Conservation (phyloP, 2,329 filamentous ascomycete species). For the Fusarium sp. region DNA sequence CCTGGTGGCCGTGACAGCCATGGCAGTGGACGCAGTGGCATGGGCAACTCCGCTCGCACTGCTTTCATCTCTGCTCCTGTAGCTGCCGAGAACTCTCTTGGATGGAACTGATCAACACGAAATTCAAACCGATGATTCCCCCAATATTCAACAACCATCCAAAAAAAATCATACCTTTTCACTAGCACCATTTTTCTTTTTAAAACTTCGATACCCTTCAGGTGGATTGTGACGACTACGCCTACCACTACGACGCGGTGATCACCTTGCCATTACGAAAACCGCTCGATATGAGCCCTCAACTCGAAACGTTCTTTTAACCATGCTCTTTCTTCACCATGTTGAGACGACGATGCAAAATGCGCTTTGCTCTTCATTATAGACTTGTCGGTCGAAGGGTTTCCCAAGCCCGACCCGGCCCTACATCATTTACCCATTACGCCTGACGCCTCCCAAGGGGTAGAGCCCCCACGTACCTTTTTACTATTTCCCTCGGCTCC, state of each 20-base stretch:
- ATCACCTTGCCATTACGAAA: slow-evolving; percentile 20
- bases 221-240: slow-evolving; percentile 46
- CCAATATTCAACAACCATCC: slow-evolving; percentile 21
- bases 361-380: slow-evolving; percentile 43
- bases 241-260: slow-evolving; percentile 39
- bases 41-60: slow-evolving; percentile 66
- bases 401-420: slow-evolving; percentile 29
- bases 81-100: slow-evolving; percentile 92
- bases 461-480: slow-evolving; percentile 44
- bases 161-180: slow-evolving; percentile 39
- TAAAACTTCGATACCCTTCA: slow-evolving; percentile 52
- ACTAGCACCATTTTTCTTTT: slow-evolving; percentile 43
- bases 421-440: slow-evolving; percentile 35
- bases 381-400: slow-evolving; percentile 45
- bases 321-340: slow-evolving; percentile 39
- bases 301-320: slow-evolving; percentile 44
- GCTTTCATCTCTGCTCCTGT: slow-evolving; percentile 87
- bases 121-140: slow-evolving; percentile 30
- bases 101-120: slow-evolving; percentile 78
- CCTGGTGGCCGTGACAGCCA: slow-evolving; percentile 67
- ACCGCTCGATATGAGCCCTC: slow-evolving; percentile 30
- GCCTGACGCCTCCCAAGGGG: slow-evolving; percentile 44
- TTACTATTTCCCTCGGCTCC: slow-evolving; percentile 44
- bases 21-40: slow-evolving; percentile 71
- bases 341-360: slow-evolving; percentile 37